Percentiles rank a stretch among this genome's conserved stretches.
These are phyloP conservation scores for Metschnikowia bowlesiae DNA, from an alignment of 805 yeast genomes.

Conservation along the genomic window DNA sequence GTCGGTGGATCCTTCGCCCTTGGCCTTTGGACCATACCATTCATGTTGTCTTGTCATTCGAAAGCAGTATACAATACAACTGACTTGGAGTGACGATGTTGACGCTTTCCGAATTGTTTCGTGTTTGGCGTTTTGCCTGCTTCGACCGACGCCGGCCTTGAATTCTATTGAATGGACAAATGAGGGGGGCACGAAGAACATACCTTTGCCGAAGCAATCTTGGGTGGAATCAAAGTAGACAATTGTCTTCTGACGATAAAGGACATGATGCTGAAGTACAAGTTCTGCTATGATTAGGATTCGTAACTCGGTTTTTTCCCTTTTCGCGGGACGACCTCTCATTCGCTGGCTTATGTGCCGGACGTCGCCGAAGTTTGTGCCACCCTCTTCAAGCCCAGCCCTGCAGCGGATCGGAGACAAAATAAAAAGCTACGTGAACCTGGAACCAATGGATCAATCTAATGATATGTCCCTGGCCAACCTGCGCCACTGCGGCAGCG, in stretches of 20 bases:
- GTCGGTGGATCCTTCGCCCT: too few species aligned
- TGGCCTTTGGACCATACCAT: too few species aligned
- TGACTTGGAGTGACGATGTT: too few species aligned
- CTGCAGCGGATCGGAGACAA: too few species aligned
- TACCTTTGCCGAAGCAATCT: conserved; percentile 93
- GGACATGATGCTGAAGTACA: conserved; percentile 49
- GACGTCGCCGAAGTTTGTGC: neutral
- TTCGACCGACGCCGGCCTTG: neutral
- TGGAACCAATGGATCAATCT: neutral
- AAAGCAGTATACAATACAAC: too few species aligned
- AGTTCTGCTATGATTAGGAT: conserved; percentile 5
- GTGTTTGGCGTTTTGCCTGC: too few species aligned
- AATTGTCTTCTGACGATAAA: conserved; percentile 86
- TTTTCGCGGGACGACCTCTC: conserved; percentile 15
- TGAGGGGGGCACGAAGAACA: conserved; percentile 23
- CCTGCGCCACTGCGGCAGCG: too few species aligned
- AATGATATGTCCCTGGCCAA: neutral
- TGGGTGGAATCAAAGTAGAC: conserved; percentile 96
- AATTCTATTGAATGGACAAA: neutral
- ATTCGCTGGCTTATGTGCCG: conserved; percentile 20
- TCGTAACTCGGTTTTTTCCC: conserved; percentile 14
- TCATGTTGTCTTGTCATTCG: too few species aligned
- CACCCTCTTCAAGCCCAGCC: too few species aligned
- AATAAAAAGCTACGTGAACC: too few species aligned
- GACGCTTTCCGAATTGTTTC: too few species aligned